phyloP scores from a whole-genome alignment of 495 filamentous ascomycete genomes.

The Friedmanniomyces endolithicus region DNA sequence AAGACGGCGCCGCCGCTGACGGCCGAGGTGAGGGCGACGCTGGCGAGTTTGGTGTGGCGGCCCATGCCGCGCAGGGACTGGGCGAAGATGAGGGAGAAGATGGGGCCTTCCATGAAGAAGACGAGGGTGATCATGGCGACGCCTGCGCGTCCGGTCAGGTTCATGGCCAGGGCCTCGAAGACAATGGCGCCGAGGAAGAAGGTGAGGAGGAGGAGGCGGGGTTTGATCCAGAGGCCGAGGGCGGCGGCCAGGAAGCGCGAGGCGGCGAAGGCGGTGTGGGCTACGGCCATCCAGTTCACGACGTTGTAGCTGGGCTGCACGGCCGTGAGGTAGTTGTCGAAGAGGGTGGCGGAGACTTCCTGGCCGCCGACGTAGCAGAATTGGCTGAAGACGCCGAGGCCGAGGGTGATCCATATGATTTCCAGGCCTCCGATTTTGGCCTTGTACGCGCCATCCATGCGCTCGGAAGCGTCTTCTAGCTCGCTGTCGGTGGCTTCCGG shows the following conservation, averaged over 20 bases:
- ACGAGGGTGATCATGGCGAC: constrained; percentile 42
- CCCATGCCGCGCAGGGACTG: constrained; percentile 49
- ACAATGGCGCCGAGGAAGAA: constrained; percentile 45
- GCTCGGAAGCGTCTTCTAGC: constrained; percentile 43
- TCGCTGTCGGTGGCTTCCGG: constrained; percentile 58
- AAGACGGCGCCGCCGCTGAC: constrained; percentile 46
- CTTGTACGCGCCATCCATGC: constrained; percentile 40
- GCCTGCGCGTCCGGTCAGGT: constrained; percentile 35
- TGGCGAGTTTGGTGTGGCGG: constrained; percentile 46
- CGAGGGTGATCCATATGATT: constrained; percentile 47
- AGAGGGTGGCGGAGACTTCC: constrained; percentile 42
- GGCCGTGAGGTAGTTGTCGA: constrained; percentile 32
- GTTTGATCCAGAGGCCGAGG: constrained; percentile 44
- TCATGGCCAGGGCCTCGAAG: constrained; percentile 44
- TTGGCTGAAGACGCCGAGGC: constrained; percentile 44
- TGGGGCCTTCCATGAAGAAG: constrained; percentile 46
- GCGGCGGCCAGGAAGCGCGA: constrained; percentile 51
- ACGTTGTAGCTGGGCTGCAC: constrained; percentile 28
- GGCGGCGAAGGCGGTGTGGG: constrained; percentile 47
- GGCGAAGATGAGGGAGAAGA: constrained; percentile 52
- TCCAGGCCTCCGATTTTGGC: constrained; percentile 34
- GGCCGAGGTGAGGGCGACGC: constrained; percentile 41
- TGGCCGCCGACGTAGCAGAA: constrained; percentile 58
- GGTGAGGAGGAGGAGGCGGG: constrained; percentile 48
- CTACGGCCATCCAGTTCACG: constrained; percentile 39